A percentile compares a stretch with the other conserved stretches of the same genome.
Conservation (phyloP, 2,329 filamentous ascomycete genomes). For the Phoma sp. region DNA sequence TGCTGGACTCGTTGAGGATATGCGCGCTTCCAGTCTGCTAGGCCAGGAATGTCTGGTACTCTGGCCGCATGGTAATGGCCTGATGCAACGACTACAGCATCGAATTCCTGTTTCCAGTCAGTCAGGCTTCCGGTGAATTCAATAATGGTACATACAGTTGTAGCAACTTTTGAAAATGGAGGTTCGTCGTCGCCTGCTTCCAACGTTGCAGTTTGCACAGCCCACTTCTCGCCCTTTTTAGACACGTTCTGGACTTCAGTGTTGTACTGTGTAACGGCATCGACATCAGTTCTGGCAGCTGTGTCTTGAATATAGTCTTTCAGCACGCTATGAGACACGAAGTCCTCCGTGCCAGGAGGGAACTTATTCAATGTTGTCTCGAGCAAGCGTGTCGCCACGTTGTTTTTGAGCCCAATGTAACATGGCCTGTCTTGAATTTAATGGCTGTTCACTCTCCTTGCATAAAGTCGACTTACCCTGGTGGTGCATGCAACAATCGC, state of each 20-base stretch:
- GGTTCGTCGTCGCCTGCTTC: constrained; percentile 14
- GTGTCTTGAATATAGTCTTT: constrained; percentile 69
- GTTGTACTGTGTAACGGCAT: constrained; percentile 61
- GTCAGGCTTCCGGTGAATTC: fast-evolving
- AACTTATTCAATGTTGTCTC: constrained; percentile 61
- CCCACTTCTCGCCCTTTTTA: constrained; percentile 61
- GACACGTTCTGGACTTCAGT: constrained; percentile 64
- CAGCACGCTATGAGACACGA: constrained; percentile 64
- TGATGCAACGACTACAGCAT: constrained; percentile 61
- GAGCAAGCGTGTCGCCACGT: constrained; percentile 61
- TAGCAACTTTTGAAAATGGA: constrained; percentile 11
- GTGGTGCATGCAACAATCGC: constrained; percentile 55
- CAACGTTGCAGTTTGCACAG: constrained; percentile 59
- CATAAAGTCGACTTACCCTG: constrained; percentile 55
- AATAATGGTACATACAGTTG: neutral
- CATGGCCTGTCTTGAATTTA: constrained; percentile 52
- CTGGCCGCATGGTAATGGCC: constrained; percentile 63
- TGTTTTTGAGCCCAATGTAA: constrained; percentile 62
- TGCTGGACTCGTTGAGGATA: constrained; percentile 58
- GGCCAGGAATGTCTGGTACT: constrained; percentile 58
- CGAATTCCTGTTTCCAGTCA: constrained; percentile 48
- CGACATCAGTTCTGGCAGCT: constrained; percentile 59
- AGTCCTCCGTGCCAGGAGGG: constrained; percentile 66
- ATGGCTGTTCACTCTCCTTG: neutral
- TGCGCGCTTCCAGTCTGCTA: constrained; percentile 55